Conservation (phyloP, 192 early-diverging fungal species). For the Piromyces sp. region DNA sequence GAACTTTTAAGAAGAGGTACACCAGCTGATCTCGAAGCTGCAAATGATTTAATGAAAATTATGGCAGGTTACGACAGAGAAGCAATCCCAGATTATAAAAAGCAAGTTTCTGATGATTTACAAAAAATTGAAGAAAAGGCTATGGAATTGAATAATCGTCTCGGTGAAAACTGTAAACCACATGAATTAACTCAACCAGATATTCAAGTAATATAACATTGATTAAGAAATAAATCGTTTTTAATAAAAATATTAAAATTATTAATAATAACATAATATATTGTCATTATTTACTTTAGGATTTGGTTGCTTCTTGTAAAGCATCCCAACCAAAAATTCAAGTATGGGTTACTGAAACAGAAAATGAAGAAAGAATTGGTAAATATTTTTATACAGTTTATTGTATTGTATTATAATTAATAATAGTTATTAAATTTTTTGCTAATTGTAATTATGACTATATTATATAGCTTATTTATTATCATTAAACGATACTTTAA, state of each 20-base stretch:
- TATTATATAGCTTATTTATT: conserved; percentile 35
- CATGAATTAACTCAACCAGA: conserved; percentile 18
- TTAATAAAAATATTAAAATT: too few relatives aligned
- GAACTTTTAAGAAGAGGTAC: conserved; percentile 87
- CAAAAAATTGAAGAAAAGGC: conserved; percentile 63
- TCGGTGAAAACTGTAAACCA: conserved; percentile 55
- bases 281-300: conserved; percentile 23
- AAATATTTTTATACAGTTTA: conserved; percentile 4
- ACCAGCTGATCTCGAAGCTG: conserved; percentile 81
- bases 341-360: conserved; percentile 54
- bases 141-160: conserved; percentile 49
- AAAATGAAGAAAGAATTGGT: conserved; percentile 64
- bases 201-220: conserved; percentile 4
- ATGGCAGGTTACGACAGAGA: conserved; percentile 77
- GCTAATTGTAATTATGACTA: too few relatives aligned
- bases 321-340: conserved; percentile 56
- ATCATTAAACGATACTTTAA: conserved; percentile 58
- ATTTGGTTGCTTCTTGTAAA: conserved; percentile 44
- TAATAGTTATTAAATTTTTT: too few relatives aligned
- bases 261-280: too few relatives aligned
- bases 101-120: conserved; percentile 62
- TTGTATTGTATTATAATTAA: too few relatives aligned
- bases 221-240: too few relatives aligned
- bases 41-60: conserved; percentile 93
- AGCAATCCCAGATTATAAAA: conserved; percentile 67